Conservation (phyloP, 805 yeast species). For the Starmerella tilneyi region DNA sequence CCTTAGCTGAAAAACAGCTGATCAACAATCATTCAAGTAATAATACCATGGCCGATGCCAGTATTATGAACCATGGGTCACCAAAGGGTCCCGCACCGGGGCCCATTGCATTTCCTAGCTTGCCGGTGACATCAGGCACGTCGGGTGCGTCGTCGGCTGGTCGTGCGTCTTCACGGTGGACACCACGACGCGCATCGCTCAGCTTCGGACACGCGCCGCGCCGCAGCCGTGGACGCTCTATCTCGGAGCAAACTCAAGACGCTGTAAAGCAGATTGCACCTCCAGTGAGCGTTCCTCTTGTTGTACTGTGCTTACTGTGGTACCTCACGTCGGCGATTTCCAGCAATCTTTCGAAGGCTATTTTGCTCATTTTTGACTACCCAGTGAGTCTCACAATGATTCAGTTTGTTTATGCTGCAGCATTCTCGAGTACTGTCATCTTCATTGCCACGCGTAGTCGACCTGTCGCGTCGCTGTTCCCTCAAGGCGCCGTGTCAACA, state of each 20-base stretch:
- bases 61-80: neutral
- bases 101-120: conserved; percentile 14
- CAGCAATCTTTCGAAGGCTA: conserved; percentile 68
- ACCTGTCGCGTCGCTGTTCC: conserved; percentile 30
- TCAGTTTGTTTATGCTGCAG: conserved; percentile 67
- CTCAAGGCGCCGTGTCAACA: conserved; percentile 29
- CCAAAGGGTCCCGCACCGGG: neutral
- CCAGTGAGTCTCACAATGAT: conserved; percentile 86
- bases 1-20: conserved; percentile 7
- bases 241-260: conserved; percentile 28
- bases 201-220: conserved; percentile 9
- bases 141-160: conserved; percentile 5
- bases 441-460: conserved; percentile 31
- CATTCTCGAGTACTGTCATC: conserved; percentile 40
- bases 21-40: neutral
- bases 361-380: conserved; percentile 55
- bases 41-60: conserved; percentile 4
- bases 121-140: conserved; percentile 11
- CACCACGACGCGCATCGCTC: conserved; percentile 13
- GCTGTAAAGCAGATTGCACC: conserved; percentile 35
- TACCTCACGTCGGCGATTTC: conserved; percentile 71
- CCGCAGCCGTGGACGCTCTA: conserved; percentile 22
- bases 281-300: conserved; percentile 38
- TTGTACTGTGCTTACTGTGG: conserved; percentile 61
- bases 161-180: conserved; percentile 9